Conservation (phyloP, 306 rosid species). For the Vachellia pachyceras region DNA sequence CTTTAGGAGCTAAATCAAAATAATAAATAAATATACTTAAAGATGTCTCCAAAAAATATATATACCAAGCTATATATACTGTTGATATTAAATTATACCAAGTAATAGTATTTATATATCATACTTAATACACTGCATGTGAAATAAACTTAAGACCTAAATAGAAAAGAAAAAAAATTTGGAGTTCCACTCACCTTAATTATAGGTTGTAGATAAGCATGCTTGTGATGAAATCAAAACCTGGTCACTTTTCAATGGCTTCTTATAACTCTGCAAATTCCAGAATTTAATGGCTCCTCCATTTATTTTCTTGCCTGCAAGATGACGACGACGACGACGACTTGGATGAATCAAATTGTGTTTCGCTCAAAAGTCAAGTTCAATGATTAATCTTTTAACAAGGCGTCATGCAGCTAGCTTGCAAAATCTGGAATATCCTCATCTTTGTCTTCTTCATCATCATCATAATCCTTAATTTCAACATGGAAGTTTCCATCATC, state of each 20-base stretch:
- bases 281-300: background rate
- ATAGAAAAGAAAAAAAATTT: background rate
- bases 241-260: background rate
- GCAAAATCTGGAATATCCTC: background rate
- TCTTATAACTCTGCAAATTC: background rate
- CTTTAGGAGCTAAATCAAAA: background rate
- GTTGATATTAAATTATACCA: too few relatives aligned
- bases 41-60: background rate
- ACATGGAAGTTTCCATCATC: background rate
- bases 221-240: background rate
- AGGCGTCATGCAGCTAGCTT: background rate
- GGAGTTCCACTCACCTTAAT: constrained; percentile 9
- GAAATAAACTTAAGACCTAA: background rate
- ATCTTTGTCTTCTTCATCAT: background rate
- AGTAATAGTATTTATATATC: background rate
- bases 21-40: background rate
- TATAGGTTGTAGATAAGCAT: background rate
- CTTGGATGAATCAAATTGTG: background rate
- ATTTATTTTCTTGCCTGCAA: background rate
- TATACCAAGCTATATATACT: background rate
- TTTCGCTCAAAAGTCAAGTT: background rate
- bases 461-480: background rate
- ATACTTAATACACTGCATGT: too few relatives aligned
- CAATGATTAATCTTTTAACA: background rate
- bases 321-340: background rate